phyloP scores from a whole-genome alignment of 345 rosid genomes.

The Camelina laxa region DNA sequence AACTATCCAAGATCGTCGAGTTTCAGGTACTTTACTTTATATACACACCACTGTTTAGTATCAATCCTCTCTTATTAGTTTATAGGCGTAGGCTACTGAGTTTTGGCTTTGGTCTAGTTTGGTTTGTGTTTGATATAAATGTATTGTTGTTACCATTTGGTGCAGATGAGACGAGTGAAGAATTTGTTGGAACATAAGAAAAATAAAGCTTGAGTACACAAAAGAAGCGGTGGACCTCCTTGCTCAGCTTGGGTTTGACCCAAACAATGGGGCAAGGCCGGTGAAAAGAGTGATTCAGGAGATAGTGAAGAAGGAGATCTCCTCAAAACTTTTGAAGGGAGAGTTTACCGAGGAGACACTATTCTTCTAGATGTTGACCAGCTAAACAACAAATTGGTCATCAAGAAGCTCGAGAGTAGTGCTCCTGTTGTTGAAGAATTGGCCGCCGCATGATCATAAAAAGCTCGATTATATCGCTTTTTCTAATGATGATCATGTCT shows the following conservation, averaged over 20 bases:
- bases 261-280: conserved; percentile 79
- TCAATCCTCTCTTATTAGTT: neutral
- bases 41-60: too few relatives aligned
- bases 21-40: conserved; percentile 58
- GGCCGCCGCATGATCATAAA: neutral
- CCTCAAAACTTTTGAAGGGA: conserved; percentile 68
- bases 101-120: neutral
- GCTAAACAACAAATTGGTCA: conserved; percentile 50
- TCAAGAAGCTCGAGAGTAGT: conserved; percentile 55
- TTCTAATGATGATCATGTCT: too few relatives aligned
- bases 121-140: neutral
- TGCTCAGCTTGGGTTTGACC: conserved; percentile 75
- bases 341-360: conserved; percentile 68
- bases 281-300: conserved; percentile 82
- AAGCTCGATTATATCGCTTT: too few relatives aligned
- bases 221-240: conserved; percentile 60
- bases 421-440: conserved; percentile 40
- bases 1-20: conserved; percentile 76
- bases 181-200: conserved; percentile 70
- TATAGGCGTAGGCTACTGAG: neutral
- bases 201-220: conserved; percentile 67
- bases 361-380: conserved; percentile 46
- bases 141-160: neutral
- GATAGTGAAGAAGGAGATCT: conserved; percentile 74
- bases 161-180: conserved; percentile 64